Conservation (phyloP, 2,329 filamentous ascomycete genomes). For the Grosmannia penicillata region DNA sequence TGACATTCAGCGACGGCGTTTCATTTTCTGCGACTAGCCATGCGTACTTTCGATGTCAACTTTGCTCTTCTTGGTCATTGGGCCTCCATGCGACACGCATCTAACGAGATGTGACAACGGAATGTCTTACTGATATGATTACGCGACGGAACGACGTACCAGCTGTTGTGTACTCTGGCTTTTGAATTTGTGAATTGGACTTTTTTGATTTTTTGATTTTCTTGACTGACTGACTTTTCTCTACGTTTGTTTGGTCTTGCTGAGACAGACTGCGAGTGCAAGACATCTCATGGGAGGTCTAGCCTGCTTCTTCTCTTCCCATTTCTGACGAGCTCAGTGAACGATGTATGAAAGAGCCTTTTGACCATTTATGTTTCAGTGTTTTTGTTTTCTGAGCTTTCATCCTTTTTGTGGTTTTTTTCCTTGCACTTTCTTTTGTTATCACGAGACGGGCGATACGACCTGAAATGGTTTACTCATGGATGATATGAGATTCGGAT, state of each 20-base stretch:
- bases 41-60: not conserved
- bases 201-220: slow-evolving; percentile 1
- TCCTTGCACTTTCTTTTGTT: not conserved
- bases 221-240: slow-evolving; percentile 1
- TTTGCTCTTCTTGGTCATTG: not conserved
- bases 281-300: too few relatives aligned
- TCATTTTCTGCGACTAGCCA: not conserved
- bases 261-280: too few relatives aligned
- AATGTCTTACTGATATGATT: slow-evolving; percentile 1
- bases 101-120: slow-evolving; percentile 4
- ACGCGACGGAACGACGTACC: slow-evolving; percentile 6
- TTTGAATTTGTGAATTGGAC: slow-evolving; percentile 1
- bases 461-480: slow-evolving; percentile 1
- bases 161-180: too few relatives aligned
- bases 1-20: slow-evolving; percentile 18
- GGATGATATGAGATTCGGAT: slow-evolving; percentile 3
- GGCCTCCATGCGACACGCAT: slow-evolving; percentile 4
- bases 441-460: slow-evolving; percentile 1
- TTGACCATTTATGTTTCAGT: not conserved
- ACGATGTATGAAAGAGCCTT: slow-evolving; percentile 2
- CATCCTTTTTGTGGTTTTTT: not conserved
- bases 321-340: not conserved
- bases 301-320: not conserved
- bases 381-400: not conserved
- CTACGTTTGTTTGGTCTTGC: too few relatives aligned